phyloP scores from a whole-genome alignment of 1,139 yeast genomes.

The Geotrichum europaeum region DNA sequence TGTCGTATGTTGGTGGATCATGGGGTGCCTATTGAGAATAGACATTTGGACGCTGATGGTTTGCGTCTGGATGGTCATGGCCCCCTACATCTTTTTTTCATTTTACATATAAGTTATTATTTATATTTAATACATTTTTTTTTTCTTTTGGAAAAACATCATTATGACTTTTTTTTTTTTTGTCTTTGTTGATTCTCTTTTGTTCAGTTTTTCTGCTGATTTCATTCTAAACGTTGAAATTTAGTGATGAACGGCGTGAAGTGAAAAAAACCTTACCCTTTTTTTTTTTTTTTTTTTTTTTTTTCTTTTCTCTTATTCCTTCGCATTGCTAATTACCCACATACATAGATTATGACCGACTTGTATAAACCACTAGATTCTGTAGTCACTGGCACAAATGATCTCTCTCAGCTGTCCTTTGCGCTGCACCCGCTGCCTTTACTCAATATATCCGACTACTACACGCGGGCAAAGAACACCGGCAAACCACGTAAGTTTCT shows the following conservation, averaged over 20 bases:
- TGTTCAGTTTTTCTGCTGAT: too few relatives aligned
- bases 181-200: too few relatives aligned
- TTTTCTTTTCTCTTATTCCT: neutral
- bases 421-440: constrained; percentile 35
- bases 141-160: neutral
- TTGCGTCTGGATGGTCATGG: constrained; percentile 9
- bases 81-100: constrained; percentile 8
- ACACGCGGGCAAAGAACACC: constrained; percentile 28
- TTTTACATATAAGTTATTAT: neutral
- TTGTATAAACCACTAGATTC: neutral
- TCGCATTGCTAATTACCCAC: neutral
- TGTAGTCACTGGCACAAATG: neutral
- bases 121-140: neutral
- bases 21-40: constrained; percentile 12
- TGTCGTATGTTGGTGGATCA: constrained; percentile 7
- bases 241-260: neutral
- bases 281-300: neutral
- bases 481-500: constrained; percentile 15
- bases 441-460: constrained; percentile 35
- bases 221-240: too few relatives aligned
- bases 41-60: constrained; percentile 8
- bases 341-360: neutral
- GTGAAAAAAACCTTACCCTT: neutral
- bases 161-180: neutral
- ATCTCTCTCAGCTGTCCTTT: constrained; percentile 19